phyloP scores from a whole-genome alignment of 768 basidiomycete genomes.

The Obba rivulosa region DNA sequence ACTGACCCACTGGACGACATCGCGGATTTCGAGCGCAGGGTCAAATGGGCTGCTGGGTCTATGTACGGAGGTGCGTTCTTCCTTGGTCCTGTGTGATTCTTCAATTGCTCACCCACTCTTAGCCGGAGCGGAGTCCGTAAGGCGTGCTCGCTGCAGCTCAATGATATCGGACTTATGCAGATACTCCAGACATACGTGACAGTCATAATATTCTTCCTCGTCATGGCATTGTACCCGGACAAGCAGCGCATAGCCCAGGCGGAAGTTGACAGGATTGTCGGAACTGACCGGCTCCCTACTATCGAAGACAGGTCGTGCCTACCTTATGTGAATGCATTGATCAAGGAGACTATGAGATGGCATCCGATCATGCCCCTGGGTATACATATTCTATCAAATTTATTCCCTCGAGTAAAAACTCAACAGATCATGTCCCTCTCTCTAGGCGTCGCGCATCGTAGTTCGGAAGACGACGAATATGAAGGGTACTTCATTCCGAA shows the following conservation, averaged over 20 bases:
- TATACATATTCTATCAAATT: too few relatives aligned
- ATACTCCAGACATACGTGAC: slow-evolving; percentile 26
- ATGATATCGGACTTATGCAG: neutral
- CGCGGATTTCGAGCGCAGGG: neutral
- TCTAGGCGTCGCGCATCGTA: slow-evolving; percentile 14
- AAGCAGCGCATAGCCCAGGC: slow-evolving; percentile 32
- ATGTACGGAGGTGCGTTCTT: slow-evolving; percentile 11
- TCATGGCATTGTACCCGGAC: slow-evolving; percentile 34
- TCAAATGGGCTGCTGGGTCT: slow-evolving; percentile 3
- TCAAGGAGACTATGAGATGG: slow-evolving; percentile 22
- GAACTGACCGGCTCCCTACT: slow-evolving; percentile 30
- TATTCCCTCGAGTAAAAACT: too few relatives aligned
- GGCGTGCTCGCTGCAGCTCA: neutral
- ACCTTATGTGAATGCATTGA: slow-evolving; percentile 32
- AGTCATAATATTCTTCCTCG: slow-evolving; percentile 31
- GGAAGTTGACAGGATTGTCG: slow-evolving; percentile 36
- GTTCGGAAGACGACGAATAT: slow-evolving; percentile 19
- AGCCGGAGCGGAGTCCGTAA: slow-evolving; percentile 11
- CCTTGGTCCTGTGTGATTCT: neutral
- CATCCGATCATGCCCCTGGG: too few relatives aligned
- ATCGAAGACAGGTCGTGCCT: slow-evolving; percentile 26
- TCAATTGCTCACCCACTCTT: neutral
- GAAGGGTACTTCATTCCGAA: slow-evolving; percentile 14
- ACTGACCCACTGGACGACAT: slow-evolving; percentile 13
- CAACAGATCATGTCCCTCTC: too few relatives aligned